These are phyloP conservation scores for Saprolegnia parasitica DNA, from an alignment of 352 stramenopile species.

Conservation along the genomic window DNA sequence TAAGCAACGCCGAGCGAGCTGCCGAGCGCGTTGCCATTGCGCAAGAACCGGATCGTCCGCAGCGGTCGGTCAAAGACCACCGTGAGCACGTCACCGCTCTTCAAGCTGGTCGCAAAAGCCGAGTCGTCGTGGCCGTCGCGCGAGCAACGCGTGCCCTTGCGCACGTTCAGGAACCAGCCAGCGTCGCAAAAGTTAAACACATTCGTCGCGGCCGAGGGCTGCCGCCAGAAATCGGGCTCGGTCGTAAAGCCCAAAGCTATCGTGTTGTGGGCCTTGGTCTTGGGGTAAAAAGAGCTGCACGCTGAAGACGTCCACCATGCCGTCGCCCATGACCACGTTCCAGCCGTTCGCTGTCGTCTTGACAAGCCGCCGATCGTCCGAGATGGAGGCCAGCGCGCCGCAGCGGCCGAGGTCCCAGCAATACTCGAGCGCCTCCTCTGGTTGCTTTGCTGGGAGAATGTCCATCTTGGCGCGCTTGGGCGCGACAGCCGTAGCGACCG, in stretches of 20 bases:
- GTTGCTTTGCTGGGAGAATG: not conserved
- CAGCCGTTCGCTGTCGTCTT: conserved; percentile 6
- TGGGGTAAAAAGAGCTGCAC: conserved; percentile 10
- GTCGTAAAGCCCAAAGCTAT: conserved; percentile 26
- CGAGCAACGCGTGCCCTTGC: conserved; percentile 20
- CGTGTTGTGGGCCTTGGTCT: conserved; percentile 24
- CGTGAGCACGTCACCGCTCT: conserved; percentile 17
- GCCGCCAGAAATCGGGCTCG: conserved; percentile 23
- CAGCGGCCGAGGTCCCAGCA: conserved; percentile 3
- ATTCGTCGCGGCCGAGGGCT: not conserved
- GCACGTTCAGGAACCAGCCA: conserved; percentile 27
- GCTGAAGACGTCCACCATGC: conserved; percentile 1
- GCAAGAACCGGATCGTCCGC: conserved; percentile 21
- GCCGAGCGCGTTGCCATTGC: conserved; percentile 15
- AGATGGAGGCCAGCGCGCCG: conserved; percentile 1
- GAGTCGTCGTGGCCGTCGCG: conserved; percentile 27
- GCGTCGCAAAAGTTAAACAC: conserved; percentile 27
- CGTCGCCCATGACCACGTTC: conserved; percentile 22
- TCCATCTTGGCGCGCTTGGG: not conserved
- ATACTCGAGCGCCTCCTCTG: not conserved
- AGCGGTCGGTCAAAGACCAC: conserved; percentile 14
- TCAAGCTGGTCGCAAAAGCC: conserved; percentile 14
- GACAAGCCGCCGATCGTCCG: not conserved
- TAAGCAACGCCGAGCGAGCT: conserved; percentile 16
- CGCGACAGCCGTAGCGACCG: not conserved